phyloP scores from a whole-genome alignment of 2,329 filamentous ascomycete genomes.

The Alternaria sp. region DNA sequence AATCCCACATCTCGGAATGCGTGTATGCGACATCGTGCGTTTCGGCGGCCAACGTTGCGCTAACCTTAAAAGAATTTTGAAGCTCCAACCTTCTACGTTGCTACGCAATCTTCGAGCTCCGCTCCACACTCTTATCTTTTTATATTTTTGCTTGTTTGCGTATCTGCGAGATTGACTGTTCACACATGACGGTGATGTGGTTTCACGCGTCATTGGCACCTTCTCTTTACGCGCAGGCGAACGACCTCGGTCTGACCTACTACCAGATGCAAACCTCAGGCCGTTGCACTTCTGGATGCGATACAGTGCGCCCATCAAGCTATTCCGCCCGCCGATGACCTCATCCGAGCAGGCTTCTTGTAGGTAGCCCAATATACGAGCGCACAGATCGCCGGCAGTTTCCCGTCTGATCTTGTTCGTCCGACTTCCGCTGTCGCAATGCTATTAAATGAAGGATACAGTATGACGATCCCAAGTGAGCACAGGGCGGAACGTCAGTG shows the following conservation, averaged over 20 bases:
- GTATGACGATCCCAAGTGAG: conserved; percentile 6
- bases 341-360: not conserved
- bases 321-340: not conserved
- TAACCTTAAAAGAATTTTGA: not conserved
- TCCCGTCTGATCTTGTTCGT: conserved; percentile 11
- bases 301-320: not conserved
- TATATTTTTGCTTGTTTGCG: not conserved
- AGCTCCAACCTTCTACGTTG: not conserved
- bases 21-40: not conserved
- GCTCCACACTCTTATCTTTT: not conserved
- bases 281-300: not conserved
- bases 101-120: not conserved
- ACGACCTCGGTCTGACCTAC: not conserved
- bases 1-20: not conserved
- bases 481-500: conserved; percentile 5
- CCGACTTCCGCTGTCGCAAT: conserved; percentile 3
- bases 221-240: not conserved
- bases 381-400: conserved; percentile 20
- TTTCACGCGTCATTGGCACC: not conserved
- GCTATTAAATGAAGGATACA: conserved; percentile 15
- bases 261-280: not conserved
- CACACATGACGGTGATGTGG: not conserved
- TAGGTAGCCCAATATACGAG: conserved; percentile 1
- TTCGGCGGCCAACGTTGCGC: not conserved
- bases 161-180: not conserved